Conservation (phyloP, 495 filamentous ascomycete genomes). For the Xylaria longipes region DNA sequence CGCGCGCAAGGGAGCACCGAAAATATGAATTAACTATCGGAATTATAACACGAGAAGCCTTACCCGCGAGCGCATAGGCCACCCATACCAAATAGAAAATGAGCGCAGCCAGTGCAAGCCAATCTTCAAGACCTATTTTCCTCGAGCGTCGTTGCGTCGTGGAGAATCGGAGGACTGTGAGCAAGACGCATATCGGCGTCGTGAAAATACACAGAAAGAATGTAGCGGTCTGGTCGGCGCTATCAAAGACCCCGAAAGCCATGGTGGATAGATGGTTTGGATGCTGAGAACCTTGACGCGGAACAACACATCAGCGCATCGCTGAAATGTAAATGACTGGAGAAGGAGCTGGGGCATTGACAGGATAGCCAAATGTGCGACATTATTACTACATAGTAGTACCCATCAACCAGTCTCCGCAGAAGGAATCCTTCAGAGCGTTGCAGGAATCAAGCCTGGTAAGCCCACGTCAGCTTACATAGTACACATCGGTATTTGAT, state of each 20-base stretch:
- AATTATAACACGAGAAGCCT: background rate
- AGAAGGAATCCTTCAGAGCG: too few species aligned
- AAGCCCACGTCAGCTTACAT: too few species aligned
- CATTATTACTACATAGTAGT: too few species aligned
- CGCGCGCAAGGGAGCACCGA: background rate
- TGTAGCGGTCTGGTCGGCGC: constrained; percentile 7
- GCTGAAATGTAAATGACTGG: too few species aligned
- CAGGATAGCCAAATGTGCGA: too few species aligned
- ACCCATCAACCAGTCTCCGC: too few species aligned
- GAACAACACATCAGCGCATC: background rate
- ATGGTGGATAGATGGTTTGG: background rate
- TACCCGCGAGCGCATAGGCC: constrained; percentile 3
- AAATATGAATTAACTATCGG: background rate
- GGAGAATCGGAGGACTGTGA: constrained; percentile 1
- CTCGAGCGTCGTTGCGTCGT: background rate
- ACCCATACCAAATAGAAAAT: constrained; percentile 5
- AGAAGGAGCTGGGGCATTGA: too few species aligned
- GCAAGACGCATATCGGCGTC: constrained; percentile 7
- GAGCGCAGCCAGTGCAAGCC: constrained; percentile 1
- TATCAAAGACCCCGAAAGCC: constrained; percentile 8
- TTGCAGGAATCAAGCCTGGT: too few species aligned
- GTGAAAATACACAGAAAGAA: background rate
- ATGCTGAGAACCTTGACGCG: background rate
- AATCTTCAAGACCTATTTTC: constrained; percentile 16
- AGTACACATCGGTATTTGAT: too few species aligned